Evolutionary conservation across 352 stramenopile species (phyloP).

Genomic region (Phytophthora podocarpi): DNA sequence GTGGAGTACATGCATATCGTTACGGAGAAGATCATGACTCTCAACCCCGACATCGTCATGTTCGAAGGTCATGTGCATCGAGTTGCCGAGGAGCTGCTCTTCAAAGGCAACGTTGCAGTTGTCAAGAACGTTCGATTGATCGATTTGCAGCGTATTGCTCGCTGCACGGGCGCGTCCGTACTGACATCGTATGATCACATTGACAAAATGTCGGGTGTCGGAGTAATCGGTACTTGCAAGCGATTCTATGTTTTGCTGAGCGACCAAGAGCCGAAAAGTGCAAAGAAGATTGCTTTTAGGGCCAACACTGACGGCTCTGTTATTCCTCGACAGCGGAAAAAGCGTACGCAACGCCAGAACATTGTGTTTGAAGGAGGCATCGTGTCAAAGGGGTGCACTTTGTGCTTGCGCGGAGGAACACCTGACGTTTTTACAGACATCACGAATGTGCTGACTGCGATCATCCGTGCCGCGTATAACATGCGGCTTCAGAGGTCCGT

Average conservation of each 20-base stretch:
- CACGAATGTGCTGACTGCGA: slow-evolving; percentile 58
- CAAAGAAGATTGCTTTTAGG: slow-evolving; percentile 54
- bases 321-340: slow-evolving; percentile 37
- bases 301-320: slow-evolving; percentile 24
- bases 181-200: slow-evolving; percentile 88
- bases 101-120: slow-evolving; percentile 78
- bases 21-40: slow-evolving; percentile 87
- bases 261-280: slow-evolving; percentile 78
- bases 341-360: slow-evolving; percentile 78
- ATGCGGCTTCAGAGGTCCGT: slow-evolving; percentile 76
- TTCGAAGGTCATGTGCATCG: slow-evolving; percentile 86
- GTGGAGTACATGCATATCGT: slow-evolving; percentile 92
- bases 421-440: slow-evolving; percentile 73
- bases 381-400: slow-evolving; percentile 73
- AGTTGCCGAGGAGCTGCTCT: slow-evolving; percentile 82
- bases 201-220: slow-evolving; percentile 84
- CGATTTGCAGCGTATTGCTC: slow-evolving; percentile 81
- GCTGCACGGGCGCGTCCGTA: slow-evolving; percentile 75
- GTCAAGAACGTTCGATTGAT: slow-evolving; percentile 86
- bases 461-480: slow-evolving; percentile 79
- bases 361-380: slow-evolving; percentile 88
- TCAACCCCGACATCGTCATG: slow-evolving; percentile 86
- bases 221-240: slow-evolving; percentile 78
- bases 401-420: slow-evolving; percentile 79
- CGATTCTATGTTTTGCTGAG: slow-evolving; percentile 87